These are phyloP conservation scores for Coniferiporia weirii DNA, from an alignment of 1,284 basidiomycete species.

Conservation along the genomic window DNA sequence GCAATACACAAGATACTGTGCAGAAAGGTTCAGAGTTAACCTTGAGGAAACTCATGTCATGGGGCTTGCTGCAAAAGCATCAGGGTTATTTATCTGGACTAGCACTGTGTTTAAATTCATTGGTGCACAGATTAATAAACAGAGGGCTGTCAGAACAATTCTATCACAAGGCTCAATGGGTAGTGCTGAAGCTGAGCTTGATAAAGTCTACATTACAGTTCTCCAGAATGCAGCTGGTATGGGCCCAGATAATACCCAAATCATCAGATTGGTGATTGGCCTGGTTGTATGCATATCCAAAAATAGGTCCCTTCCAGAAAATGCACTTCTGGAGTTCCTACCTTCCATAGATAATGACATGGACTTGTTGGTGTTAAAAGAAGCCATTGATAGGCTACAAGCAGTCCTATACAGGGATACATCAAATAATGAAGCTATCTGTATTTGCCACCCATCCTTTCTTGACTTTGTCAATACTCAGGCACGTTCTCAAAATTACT, in stretches of 20 bases:
- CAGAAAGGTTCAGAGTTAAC: too few relatives aligned
- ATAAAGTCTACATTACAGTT: conserved; percentile 3
- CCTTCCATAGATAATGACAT: too few relatives aligned
- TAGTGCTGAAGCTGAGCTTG: not conserved
- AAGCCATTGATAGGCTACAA: not conserved
- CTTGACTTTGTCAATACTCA: not conserved
- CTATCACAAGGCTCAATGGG: not conserved
- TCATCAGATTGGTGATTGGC: not conserved
- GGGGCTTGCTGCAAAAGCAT: conserved; percentile 24
- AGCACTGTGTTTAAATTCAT: conserved; percentile 27
- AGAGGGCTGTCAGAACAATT: not conserved
- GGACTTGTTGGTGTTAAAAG: not conserved
- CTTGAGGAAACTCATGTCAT: too few relatives aligned
- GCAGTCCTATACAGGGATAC: conserved; percentile 1
- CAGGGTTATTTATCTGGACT: conserved; percentile 29
- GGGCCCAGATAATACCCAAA: not conserved
- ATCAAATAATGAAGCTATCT: not conserved
- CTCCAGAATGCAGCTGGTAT: not conserved
- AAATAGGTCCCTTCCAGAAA: conserved; percentile 3
- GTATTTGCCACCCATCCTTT: conserved; percentile 14
- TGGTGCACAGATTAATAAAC: conserved; percentile 3
- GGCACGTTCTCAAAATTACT: not conserved
- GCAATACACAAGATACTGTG: too few relatives aligned
- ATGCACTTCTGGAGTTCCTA: not conserved
- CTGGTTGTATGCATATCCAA: not conserved